phyloP scores from a whole-genome alignment of 148 eudicot genomes.

The Gaultheria prostrata region DNA sequence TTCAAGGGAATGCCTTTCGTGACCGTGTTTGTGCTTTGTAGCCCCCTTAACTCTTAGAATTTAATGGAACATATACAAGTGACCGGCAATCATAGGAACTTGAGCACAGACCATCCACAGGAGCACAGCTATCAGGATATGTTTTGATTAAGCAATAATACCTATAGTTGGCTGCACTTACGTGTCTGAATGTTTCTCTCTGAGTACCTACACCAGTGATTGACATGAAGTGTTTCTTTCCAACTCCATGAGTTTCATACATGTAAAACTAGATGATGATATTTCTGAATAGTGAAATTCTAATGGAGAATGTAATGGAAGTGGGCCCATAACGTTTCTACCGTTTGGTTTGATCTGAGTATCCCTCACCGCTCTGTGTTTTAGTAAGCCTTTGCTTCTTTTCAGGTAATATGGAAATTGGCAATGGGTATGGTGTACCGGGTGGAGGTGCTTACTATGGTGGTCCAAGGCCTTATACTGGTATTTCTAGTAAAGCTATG shows the following conservation, averaged over 20 bases:
- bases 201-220: background rate
- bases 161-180: background rate
- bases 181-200: background rate
- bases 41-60: no score
- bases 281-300: background rate
- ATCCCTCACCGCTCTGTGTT: background rate
- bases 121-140: no score
- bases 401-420: conserved; percentile 81
- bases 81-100: no score
- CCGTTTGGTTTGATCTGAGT: background rate
- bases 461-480: conserved; percentile 34
- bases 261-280: background rate
- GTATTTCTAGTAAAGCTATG: conserved; percentile 35
- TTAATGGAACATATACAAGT: no score
- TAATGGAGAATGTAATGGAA: background rate
- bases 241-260: background rate
- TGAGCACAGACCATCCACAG: no score
- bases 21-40: no score
- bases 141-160: no score
- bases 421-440: conserved; percentile 98
- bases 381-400: conserved; percentile 11
- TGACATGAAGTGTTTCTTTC: background rate
- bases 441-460: conserved; percentile 88
- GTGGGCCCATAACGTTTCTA: background rate
- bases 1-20: no score